phyloP scores from a whole-genome alignment of 1,284 basidiomycete species.

The Salmacisia buchloeana region DNA sequence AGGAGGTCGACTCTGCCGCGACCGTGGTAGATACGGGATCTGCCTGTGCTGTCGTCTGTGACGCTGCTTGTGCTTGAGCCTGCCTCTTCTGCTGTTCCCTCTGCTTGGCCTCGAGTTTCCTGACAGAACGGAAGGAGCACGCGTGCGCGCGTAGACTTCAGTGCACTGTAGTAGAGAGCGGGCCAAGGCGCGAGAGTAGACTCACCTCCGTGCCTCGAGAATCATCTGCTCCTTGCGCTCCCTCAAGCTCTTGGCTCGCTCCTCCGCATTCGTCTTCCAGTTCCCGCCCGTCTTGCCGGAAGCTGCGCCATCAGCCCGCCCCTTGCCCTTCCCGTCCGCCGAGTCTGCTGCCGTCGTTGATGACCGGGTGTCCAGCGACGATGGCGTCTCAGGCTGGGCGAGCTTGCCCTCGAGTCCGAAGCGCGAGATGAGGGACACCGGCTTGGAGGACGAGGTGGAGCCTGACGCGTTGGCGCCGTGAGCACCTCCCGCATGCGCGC shows the following conservation, averaged over 20 bases:
- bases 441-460: slow-evolving; percentile 1
- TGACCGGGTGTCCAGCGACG: not conserved
- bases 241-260: slow-evolving; percentile 23
- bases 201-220: slow-evolving; percentile 9
- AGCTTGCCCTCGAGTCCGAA: slow-evolving; percentile 25
- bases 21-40: not conserved
- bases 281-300: not conserved
- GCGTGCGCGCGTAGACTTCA: too few species aligned
- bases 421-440: slow-evolving; percentile 25
- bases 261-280: slow-evolving; percentile 14
- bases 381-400: not conserved
- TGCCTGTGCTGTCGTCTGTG: not conserved
- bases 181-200: not conserved
- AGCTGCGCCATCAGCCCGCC: not conserved
- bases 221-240: slow-evolving; percentile 35
- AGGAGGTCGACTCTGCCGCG: not conserved
- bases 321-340: not conserved
- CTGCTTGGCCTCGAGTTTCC: slow-evolving; percentile 4
- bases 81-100: not conserved
- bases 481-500: not conserved
- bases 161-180: too few species aligned
- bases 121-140: not conserved
- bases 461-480: not conserved
- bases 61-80: not conserved
- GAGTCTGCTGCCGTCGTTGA: not conserved